phyloP scores from a whole-genome alignment of 192 early-diverging fungal genomes.

The Coemansia erecta region DNA sequence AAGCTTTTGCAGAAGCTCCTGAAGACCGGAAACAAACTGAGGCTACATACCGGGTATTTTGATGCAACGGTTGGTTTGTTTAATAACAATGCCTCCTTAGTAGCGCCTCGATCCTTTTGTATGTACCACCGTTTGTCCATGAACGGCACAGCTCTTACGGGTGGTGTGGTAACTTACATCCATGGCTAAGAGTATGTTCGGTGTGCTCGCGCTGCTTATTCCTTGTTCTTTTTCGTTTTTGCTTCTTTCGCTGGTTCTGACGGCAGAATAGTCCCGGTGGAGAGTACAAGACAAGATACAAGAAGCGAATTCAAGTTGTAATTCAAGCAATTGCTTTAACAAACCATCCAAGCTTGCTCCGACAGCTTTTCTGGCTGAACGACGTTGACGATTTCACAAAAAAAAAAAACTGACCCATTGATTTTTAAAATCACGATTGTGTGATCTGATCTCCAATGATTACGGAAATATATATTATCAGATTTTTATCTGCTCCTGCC shows the following conservation, averaged over 20 bases:
- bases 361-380: no score
- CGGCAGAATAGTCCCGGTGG: no score
- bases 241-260: no score
- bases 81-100: not conserved
- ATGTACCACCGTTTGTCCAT: not conserved
- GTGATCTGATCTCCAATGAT: no score
- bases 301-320: not conserved
- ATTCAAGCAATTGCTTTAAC: no score
- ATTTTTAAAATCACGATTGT: no score
- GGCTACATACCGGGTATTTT: conserved; percentile 35
- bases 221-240: no score
- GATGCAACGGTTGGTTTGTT: not conserved
- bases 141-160: not conserved
- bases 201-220: not conserved
- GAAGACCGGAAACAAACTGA: conserved; percentile 58
- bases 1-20: conserved; percentile 58
- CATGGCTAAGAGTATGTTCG: not conserved
- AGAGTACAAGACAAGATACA: not conserved
- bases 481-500: no score
- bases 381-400: not conserved
- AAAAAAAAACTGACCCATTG: not conserved
- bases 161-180: conserved; percentile 6
- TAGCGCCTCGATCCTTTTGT: not conserved
- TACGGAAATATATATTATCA: no score
- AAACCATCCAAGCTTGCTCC: no score